phyloP scores from a whole-genome alignment of 2,329 filamentous ascomycete genomes.

The Hypoxylon sp. region DNA sequence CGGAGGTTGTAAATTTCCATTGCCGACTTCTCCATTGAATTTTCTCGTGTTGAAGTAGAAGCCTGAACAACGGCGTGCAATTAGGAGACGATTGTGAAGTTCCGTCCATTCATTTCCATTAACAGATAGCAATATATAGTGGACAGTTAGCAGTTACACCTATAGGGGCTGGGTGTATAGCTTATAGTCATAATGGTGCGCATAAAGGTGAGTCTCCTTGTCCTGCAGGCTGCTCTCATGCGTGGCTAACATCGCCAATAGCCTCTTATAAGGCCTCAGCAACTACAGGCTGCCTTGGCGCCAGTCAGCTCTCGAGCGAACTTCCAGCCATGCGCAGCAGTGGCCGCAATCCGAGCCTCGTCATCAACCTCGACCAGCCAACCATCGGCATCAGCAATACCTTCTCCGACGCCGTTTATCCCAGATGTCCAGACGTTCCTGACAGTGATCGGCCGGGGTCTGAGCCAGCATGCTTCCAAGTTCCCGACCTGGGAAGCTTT shows the following conservation, averaged over 20 bases:
- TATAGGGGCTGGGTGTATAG: neutral
- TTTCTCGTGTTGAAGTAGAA: conserved; percentile 35
- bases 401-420: conserved; percentile 83
- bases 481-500: conserved; percentile 91
- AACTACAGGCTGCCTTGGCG: conserved; percentile 43
- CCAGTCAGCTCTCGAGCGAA: conserved; percentile 5
- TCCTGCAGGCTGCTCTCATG: neutral
- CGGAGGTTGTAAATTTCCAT: conserved; percentile 48
- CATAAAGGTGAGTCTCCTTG: conserved; percentile 42
- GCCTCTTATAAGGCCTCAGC: conserved; percentile 49
- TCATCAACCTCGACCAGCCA: conserved; percentile 18
- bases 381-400: conserved; percentile 56
- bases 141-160: neutral
- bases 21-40: conserved; percentile 44
- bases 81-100: neutral
- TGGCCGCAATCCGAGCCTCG: conserved; percentile 19
- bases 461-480: conserved; percentile 85
- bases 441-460: conserved; percentile 87
- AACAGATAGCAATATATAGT: neutral
- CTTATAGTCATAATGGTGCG: conserved; percentile 40
- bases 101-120: neutral
- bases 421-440: conserved; percentile 89
- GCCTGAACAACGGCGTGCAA: neutral
- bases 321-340: conserved; percentile 15
- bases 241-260: conserved; percentile 20